Evolutionary conservation across 257 asterid genomes (phyloP).

Genomic region (Lantana camara): DNA sequence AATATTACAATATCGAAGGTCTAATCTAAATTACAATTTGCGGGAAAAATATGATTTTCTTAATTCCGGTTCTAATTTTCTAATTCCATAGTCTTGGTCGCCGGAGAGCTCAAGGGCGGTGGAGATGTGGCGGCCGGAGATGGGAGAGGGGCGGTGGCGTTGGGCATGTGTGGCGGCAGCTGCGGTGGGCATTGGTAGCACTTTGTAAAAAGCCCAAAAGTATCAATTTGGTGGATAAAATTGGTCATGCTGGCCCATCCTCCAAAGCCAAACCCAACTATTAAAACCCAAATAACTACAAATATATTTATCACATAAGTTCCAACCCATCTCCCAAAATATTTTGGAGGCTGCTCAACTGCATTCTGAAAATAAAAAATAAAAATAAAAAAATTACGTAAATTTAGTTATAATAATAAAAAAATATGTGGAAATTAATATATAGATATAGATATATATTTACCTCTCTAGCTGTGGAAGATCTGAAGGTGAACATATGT

Average conservation of each 20-base stretch:
- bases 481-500: constrained; percentile 41
- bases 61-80: too few relatives aligned
- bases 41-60: background rate
- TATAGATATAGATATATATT: background rate
- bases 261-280: constrained; percentile 52
- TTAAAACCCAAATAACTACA: constrained; percentile 47
- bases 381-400: too few relatives aligned
- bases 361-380: constrained; percentile 37
- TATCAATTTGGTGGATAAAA: constrained; percentile 53
- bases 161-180: constrained; percentile 30
- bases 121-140: constrained; percentile 22
- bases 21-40: constrained; percentile 1
- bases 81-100: too few relatives aligned
- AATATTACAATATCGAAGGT: background rate
- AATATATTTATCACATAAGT: constrained; percentile 39
- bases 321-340: constrained; percentile 45
- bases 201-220: constrained; percentile 52
- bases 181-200: constrained; percentile 55
- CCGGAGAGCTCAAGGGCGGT: constrained; percentile 11
- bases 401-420: too few relatives aligned
- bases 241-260: constrained; percentile 53
- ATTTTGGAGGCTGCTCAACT: constrained; percentile 50
- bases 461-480: constrained; percentile 40
- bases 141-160: constrained; percentile 34
- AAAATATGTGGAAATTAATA: too few relatives aligned